Evolutionary conservation across 1,284 basidiomycete species (phyloP).

Genomic region (Thecaphora thlaspeos): DNA sequence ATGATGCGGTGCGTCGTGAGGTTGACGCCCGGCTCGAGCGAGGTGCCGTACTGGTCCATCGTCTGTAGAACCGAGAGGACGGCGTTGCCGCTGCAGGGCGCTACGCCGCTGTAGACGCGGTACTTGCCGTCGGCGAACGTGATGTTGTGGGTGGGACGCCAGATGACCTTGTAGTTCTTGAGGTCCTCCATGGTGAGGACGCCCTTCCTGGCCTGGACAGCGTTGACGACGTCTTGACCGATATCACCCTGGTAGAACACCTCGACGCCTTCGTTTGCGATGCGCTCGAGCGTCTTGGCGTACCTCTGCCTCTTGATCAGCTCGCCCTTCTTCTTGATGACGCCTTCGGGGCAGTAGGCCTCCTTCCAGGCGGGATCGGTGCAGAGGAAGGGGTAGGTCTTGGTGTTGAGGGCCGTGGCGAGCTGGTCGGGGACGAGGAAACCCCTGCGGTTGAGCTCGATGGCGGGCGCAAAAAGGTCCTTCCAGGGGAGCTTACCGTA

Average conservation of each 20-base stretch:
- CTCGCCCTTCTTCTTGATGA: slow-evolving; percentile 40
- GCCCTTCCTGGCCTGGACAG: slow-evolving; percentile 43
- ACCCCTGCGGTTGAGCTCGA: slow-evolving; percentile 48
- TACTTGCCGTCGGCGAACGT: slow-evolving; percentile 32
- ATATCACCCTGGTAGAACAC: slow-evolving; percentile 49
- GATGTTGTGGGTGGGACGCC: slow-evolving; percentile 30
- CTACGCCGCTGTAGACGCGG: slow-evolving; percentile 43
- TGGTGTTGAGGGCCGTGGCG: slow-evolving; percentile 32
- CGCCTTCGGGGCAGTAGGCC: slow-evolving; percentile 49
- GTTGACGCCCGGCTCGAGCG: slow-evolving; percentile 14
- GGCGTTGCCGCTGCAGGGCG: slow-evolving; percentile 55
- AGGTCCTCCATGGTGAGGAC: slow-evolving; percentile 50
- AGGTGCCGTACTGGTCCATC: slow-evolving; percentile 28
- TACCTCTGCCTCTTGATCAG: slow-evolving; percentile 31
- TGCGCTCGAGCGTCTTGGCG: slow-evolving; percentile 40
- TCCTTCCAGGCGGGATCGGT: slow-evolving; percentile 46
- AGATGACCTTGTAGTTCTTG: slow-evolving; percentile 36
- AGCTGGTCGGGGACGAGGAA: slow-evolving; percentile 52
- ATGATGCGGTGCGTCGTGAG: slow-evolving; percentile 58
- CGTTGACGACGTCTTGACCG: slow-evolving; percentile 39
- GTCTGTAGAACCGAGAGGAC: slow-evolving; percentile 56
- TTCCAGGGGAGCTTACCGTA: slow-evolving; percentile 57
- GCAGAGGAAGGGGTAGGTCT: slow-evolving; percentile 39
- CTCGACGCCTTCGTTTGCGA: slow-evolving; percentile 37
- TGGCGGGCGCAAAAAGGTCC: slow-evolving; percentile 49